Evolutionary conservation across 345 rosid genomes (phyloP).

Genomic region (Excoecaria cochinchinensis): DNA sequence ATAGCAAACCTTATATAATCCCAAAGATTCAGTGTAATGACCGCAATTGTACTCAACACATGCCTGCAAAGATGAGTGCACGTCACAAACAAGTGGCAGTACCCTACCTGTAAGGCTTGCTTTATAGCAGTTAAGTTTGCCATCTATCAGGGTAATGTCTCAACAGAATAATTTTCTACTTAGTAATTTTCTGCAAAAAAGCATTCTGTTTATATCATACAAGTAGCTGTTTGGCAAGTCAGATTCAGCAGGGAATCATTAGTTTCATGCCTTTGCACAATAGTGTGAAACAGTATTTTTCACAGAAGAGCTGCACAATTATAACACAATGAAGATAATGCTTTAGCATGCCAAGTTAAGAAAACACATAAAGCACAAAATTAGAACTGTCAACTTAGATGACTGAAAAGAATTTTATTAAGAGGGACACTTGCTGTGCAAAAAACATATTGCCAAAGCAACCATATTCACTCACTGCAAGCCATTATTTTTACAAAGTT

Average conservation of each 20-base stretch:
- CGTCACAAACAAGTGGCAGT: conserved; percentile 8
- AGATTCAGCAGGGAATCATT: neutral
- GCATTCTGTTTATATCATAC: neutral
- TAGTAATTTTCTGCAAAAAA: neutral
- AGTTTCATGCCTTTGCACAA: neutral
- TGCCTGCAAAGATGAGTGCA: conserved; percentile 57
- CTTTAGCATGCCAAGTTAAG: neutral
- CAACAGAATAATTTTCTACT: neutral
- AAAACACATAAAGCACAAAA: neutral
- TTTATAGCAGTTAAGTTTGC: neutral
- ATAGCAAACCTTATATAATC: conserved; percentile 72
- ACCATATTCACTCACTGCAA: neutral
- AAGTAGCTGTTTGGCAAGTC: neutral
- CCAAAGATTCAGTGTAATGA: conserved; percentile 78
- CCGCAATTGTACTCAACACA: conserved; percentile 86
- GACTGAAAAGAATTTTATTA: neutral
- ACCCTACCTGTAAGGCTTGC: neutral
- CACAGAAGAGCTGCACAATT: neutral
- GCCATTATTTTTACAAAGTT: neutral
- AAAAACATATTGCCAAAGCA: neutral
- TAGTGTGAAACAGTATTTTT: neutral
- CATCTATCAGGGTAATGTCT: neutral
- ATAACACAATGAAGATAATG: neutral
- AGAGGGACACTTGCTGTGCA: neutral
- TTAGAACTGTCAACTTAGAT: neutral